These are phyloP conservation scores for Candida ascalaphidarum DNA, from an alignment of 805 yeast species.

Conservation along the genomic window DNA sequence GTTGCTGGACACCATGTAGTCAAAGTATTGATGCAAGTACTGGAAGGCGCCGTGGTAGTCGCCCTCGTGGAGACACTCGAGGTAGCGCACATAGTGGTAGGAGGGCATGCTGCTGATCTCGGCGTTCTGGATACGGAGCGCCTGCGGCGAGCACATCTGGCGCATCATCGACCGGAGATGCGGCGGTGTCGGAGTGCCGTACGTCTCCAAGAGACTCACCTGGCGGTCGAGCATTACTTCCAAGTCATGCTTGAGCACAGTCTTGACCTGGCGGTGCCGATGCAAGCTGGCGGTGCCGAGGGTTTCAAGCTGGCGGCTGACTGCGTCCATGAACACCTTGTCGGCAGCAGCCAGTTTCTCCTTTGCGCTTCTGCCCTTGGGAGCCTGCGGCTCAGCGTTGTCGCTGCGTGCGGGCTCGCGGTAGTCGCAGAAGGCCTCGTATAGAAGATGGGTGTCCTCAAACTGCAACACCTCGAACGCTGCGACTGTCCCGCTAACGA, in stretches of 20 bases:
- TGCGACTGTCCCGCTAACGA: slow-evolving; percentile 29
- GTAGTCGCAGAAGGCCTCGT: slow-evolving; percentile 23
- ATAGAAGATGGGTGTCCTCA: slow-evolving; percentile 35
- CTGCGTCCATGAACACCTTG: slow-evolving; percentile 8
- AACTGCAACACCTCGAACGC: slow-evolving; percentile 38
- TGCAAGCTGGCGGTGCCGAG: too few relatives aligned
- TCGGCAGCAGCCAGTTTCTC: slow-evolving; percentile 5
- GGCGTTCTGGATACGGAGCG: slow-evolving; percentile 24
- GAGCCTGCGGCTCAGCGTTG: background rate
- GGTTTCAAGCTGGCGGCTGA: slow-evolving; percentile 1
- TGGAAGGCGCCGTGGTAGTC: slow-evolving; percentile 53
- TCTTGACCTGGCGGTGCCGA: slow-evolving; percentile 15
- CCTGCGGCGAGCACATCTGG: slow-evolving; percentile 36
- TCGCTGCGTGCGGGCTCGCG: slow-evolving; percentile 17
- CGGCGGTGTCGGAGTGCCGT: slow-evolving; percentile 42
- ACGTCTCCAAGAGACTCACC: slow-evolving; percentile 41
- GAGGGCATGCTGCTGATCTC: slow-evolving; percentile 22
- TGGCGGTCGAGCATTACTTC: slow-evolving; percentile 44
- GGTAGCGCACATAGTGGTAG: slow-evolving; percentile 49
- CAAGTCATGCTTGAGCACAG: slow-evolving; percentile 45
- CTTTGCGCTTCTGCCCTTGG: background rate
- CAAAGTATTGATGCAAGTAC: slow-evolving; percentile 54
- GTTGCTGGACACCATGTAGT: slow-evolving; percentile 63
- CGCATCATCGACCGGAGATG: slow-evolving; percentile 32
- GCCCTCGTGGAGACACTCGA: slow-evolving; percentile 47